Percentiles rank a stretch among this genome's conserved stretches.
Evolutionary conservation across 495 filamentous ascomycete genomes (phyloP).

Genomic region (Aspergillus affinis): DNA sequence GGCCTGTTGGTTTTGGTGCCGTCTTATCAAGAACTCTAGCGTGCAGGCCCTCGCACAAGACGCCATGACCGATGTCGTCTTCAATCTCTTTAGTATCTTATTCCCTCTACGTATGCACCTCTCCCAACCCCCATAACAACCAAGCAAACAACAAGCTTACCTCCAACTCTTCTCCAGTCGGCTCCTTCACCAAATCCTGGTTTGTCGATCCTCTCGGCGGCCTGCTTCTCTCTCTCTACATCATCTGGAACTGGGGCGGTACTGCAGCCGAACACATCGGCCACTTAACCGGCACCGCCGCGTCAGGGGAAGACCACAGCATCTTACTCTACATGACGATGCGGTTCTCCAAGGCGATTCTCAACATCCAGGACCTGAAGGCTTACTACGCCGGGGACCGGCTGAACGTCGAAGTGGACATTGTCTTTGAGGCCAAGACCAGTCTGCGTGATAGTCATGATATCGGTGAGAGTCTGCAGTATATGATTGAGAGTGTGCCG

Average conservation of each 20-base stretch:
- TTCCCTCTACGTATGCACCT: constrained; percentile 32
- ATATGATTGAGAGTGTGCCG: constrained; percentile 85
- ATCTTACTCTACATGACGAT: constrained; percentile 88
- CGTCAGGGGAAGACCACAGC: constrained; percentile 77
- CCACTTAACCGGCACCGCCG: constrained; percentile 79
- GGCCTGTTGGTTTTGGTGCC: constrained; percentile 88
- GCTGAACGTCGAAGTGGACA: constrained; percentile 80
- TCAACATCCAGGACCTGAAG: constrained; percentile 82
- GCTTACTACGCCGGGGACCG: constrained; percentile 91
- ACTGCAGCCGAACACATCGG: constrained; percentile 78
- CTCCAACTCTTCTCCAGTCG: constrained; percentile 47
- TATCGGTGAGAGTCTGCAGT: constrained; percentile 83
- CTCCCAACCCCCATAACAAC: neutral
- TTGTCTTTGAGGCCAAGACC: constrained; percentile 78
- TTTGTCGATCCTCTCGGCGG: constrained; percentile 86
- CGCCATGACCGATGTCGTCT: constrained; percentile 74
- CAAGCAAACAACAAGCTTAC: constrained; percentile 8
- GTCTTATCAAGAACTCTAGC: constrained; percentile 80
- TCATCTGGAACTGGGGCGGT: constrained; percentile 81
- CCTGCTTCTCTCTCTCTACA: constrained; percentile 72
- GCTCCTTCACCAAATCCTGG: constrained; percentile 75
- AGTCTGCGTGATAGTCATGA: constrained; percentile 85
- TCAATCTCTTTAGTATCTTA: constrained; percentile 88
- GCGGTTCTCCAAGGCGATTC: constrained; percentile 87
- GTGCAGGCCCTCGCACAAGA: constrained; percentile 79